Base-by-base conservation (phyloP, 345 rosid genomes). In the Erucastrum elatum region DNA sequence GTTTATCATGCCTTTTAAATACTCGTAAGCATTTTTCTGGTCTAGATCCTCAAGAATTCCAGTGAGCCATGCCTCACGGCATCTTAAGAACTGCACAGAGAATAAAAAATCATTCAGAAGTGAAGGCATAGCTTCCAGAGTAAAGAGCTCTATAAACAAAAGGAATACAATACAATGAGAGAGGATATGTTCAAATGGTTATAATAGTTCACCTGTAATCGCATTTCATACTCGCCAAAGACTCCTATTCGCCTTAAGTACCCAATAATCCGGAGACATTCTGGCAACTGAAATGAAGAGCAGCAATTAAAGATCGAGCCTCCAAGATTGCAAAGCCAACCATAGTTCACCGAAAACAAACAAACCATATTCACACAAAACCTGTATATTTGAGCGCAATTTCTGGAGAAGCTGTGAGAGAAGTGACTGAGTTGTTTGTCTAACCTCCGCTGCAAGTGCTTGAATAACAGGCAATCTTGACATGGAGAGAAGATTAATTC, bases 51-150 rank as follows among this genome's bases (percentile, higher is more conserved):
- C 98, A 5, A 95, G 94, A 84, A 95, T 89, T 68, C 98, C 97
- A 81, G 94, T 89, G 77, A 95, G 96, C 99, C 99, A 95, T 55
- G 98, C 91, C 83, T 93, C 99, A 59, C 96, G 92, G 76, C 99
- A 95, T 87, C 96, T 91, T 80, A 95, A 82, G 85, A 95, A 93
- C 99, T 95, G 88, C 83, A 80, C 3, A 86, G 72, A 84, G 8
- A 77, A 77, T n/a, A 65, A 55, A 55, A 49, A 65, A 55, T 30
- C 9, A 8, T 13, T 84, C 82, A 84, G 65, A 80, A n/a, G 64
- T 29, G 63, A 60, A 64, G 35, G 72, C 53, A 25, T 11, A 60
- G 59, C 49, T 73, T 61, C 58, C 37, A 68, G 25, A 6, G 21
- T 66, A 49, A 56, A 71, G 8, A 66, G n/a, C 5, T 62, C 64